Conservation (phyloP, 2,329 filamentous ascomycete species). For the Ophiosphaerella herpotricha region DNA sequence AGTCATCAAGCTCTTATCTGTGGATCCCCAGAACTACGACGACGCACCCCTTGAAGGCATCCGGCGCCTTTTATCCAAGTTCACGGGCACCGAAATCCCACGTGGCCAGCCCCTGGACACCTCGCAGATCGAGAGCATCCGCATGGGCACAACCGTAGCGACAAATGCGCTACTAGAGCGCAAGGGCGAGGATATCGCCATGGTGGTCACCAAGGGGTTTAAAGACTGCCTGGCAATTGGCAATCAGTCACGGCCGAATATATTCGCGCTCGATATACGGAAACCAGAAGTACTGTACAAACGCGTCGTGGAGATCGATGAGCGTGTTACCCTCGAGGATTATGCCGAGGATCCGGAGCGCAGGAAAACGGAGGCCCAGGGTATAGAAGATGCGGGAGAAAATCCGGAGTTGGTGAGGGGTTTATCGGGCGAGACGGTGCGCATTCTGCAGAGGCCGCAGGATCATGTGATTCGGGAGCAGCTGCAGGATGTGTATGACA, state of each 20-base stretch:
- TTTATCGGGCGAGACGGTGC: constrained; percentile 73
- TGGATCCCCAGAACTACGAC: constrained; percentile 86
- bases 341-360: constrained; percentile 85
- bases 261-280: constrained; percentile 86
- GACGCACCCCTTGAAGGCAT: constrained; percentile 93
- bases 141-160: constrained; percentile 94
- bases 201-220: constrained; percentile 88
- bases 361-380: constrained; percentile 59
- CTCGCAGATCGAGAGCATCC: constrained; percentile 81
- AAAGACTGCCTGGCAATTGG: constrained; percentile 86
- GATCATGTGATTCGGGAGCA: constrained; percentile 62
- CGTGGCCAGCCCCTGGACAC: constrained; percentile 82
- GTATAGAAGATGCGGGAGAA: constrained; percentile 51
- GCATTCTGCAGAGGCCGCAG: constrained; percentile 68
- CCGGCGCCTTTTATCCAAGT: constrained; percentile 79
- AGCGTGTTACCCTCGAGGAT: constrained; percentile 88
- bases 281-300: constrained; percentile 89
- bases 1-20: constrained; percentile 85
- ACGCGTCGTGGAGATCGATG: constrained; percentile 84
- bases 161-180: constrained; percentile 90
- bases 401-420: constrained; percentile 68
- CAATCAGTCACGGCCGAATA: constrained; percentile 85
- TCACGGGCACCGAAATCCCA: constrained; percentile 74
- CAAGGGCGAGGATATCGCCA: constrained; percentile 85
- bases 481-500: constrained; percentile 69